Evolutionary conservation across 2,329 filamentous ascomycete species (phyloP).

Genomic region (Fusarium zealandicum): DNA sequence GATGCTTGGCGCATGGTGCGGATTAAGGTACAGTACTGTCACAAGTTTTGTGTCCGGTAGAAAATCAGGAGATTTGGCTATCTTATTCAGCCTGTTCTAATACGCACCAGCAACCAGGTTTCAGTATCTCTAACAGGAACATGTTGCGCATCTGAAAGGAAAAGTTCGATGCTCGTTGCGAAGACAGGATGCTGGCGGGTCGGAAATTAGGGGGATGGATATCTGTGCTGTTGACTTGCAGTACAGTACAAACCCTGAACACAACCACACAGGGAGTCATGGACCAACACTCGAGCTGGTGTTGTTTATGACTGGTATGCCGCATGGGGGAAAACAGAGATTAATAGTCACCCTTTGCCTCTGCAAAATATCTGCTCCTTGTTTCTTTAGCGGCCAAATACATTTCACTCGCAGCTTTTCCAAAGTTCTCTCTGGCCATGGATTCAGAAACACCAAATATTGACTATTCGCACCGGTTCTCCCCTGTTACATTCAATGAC

Average conservation of each 20-base stretch:
- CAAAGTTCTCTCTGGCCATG: constrained; percentile 10
- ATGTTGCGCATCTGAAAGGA: too few relatives aligned
- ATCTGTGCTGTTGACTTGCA: constrained; percentile 2
- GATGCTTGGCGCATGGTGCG: too few relatives aligned
- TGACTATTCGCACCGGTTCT: constrained; percentile 13
- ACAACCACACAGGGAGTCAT: too few relatives aligned
- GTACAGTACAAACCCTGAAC: too few relatives aligned
- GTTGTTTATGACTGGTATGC: neutral
- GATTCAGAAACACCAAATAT: constrained; percentile 1
- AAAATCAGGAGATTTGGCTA: too few relatives aligned
- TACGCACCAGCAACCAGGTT: too few relatives aligned
- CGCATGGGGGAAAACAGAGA: neutral
- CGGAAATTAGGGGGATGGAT: neutral
- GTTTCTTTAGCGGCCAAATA: neutral
- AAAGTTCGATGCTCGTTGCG: neutral
- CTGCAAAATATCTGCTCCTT: neutral
- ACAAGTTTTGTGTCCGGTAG: too few relatives aligned
- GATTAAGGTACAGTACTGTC: too few relatives aligned
- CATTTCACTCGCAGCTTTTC: neutral
- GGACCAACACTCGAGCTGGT: constrained; percentile 2
- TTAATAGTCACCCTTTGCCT: constrained; percentile 11
- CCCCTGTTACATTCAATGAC: constrained; percentile 25
- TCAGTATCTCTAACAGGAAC: too few relatives aligned
- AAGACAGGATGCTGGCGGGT: neutral
- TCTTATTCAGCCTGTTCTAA: too few relatives aligned